Percentiles rank a stretch among this genome's conserved stretches.
These are phyloP conservation scores for Cercospora beticola DNA, from an alignment of 2,329 filamentous ascomycete genomes.

Conservation along the genomic window DNA sequence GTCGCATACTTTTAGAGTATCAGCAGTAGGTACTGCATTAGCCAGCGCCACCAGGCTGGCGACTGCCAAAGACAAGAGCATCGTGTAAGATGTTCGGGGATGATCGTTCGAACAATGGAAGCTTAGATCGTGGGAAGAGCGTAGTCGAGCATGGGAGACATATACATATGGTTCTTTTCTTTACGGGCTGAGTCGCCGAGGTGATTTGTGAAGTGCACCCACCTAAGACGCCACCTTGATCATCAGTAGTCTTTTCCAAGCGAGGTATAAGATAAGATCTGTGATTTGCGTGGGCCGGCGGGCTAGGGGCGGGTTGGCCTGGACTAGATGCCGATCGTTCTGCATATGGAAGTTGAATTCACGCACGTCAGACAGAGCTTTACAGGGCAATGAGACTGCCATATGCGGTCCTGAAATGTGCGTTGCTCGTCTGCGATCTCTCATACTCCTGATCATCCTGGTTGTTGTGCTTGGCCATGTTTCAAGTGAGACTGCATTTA, in stretches of 20 bases:
- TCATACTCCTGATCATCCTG: neutral
- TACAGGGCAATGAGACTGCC: neutral
- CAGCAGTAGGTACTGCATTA: slow-evolving; percentile 14
- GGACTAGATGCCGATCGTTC: neutral
- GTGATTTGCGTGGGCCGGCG: neutral
- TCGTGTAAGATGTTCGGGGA: neutral
- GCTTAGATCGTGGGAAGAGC: neutral
- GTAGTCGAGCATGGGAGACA: neutral
- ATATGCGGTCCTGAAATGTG: neutral
- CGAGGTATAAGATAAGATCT: neutral
- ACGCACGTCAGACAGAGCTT: neutral
- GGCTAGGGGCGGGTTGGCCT: neutral
- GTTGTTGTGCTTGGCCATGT: neutral
- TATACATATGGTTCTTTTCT: neutral
- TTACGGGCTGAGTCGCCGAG: neutral
- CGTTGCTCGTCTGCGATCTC: neutral
- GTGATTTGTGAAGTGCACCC: neutral
- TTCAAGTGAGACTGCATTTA: neutral
- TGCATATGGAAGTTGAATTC: neutral
- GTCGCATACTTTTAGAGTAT: slow-evolving; percentile 26
- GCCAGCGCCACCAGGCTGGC: slow-evolving; percentile 15
- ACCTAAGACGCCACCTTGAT: neutral
- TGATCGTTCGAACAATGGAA: neutral
- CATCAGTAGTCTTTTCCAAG: neutral
- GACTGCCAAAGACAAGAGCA: slow-evolving; percentile 13